Conservation (phyloP, 495 filamentous ascomycete genomes). For the Niebla homalea region DNA sequence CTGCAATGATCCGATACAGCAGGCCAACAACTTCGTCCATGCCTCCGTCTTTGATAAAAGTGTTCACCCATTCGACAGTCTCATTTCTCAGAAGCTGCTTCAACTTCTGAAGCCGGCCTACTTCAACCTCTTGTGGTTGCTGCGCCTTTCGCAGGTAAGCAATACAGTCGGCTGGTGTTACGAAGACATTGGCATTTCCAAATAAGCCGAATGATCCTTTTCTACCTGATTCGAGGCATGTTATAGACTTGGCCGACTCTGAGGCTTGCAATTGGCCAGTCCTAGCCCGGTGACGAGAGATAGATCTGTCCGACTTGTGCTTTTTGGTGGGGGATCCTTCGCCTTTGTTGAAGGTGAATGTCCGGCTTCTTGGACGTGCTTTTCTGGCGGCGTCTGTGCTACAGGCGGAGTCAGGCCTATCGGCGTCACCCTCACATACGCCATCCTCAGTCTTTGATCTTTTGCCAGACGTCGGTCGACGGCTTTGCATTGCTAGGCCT, state of each 20-base stretch:
- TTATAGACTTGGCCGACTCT: slow-evolving; percentile 35
- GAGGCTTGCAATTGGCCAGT: slow-evolving; percentile 31
- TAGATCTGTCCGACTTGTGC: slow-evolving; percentile 34
- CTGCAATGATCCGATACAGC: slow-evolving; percentile 76
- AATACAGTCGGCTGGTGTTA: slow-evolving; percentile 67
- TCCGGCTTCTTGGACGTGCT: slow-evolving; percentile 48
- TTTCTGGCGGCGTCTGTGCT: slow-evolving; percentile 33
- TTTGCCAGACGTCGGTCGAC: slow-evolving; percentile 9
- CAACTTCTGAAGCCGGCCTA: slow-evolving; percentile 89
- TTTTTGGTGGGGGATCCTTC: slow-evolving; percentile 47
- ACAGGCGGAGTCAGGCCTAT: slow-evolving; percentile 6
- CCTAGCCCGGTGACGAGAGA: slow-evolving; percentile 25
- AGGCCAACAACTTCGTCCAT: slow-evolving; percentile 84
- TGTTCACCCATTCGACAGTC: slow-evolving; percentile 86
- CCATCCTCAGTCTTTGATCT: slow-evolving; percentile 27
- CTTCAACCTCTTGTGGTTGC: slow-evolving; percentile 70
- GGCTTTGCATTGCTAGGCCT: slow-evolving; percentile 1
- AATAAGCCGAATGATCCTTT: slow-evolving; percentile 27
- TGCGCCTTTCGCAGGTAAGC: slow-evolving; percentile 62
- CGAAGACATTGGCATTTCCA: slow-evolving; percentile 32
- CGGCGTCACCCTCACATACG: slow-evolving; percentile 15
- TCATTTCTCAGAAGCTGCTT: slow-evolving; percentile 84
- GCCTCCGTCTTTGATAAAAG: slow-evolving; percentile 75
- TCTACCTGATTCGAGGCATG: slow-evolving; percentile 27
- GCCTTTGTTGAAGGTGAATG: slow-evolving; percentile 59